Base-by-base conservation (phyloP, 257 asterid genomes). In the Lycium barbarum region DNA sequence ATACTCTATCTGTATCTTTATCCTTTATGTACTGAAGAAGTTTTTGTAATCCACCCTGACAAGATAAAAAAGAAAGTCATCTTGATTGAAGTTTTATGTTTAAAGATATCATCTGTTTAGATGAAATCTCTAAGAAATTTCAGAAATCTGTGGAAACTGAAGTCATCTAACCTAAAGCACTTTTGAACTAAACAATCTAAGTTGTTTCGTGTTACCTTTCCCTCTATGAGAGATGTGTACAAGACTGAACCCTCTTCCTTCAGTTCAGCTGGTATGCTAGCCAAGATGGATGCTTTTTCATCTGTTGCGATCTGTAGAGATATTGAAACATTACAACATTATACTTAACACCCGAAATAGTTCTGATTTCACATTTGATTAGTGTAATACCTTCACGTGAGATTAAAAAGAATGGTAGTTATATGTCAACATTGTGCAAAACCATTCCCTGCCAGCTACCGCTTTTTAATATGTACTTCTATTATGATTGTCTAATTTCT, bases 11-110 rank as follows among this genome's bases (percentile, higher is more conserved):
- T 20, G 95, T 88, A 86, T 96, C 95, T 87, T 95, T 92, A 84
- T 96, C 93, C 85, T 93, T 92, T 87, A 96, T 93, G 85, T 90
- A 83, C 83, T 90, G 85, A 57, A 96, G 92, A 86, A 96, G 97
- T 86, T 83, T 87, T 87, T 96, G 94, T 86, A 96, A 84, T 88
- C 99, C 99, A 91, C 90, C 96, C 99, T 96, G 90, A 82, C 80
- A 62, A 86, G 55, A 83, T 79, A 81, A 58, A 84, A 57, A 47
- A 84, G 68, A 84, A 62, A 71, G 49, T 9, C 65, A 65, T 13
- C 65, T 35, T 84, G 62, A 86, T 55, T 79, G 53, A 72, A 72
- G 79, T 17, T 53, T 40, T 33, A 57, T 81, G 73, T 35, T 35
- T 80, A 82, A 78, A 63, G 62, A 62, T 38, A 47, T 14, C 81